A percentile compares a stretch with the other conserved stretches of the same genome.
phyloP scores from a whole-genome alignment of 148 eudicot species.

The Rhododendron henanense region DNA sequence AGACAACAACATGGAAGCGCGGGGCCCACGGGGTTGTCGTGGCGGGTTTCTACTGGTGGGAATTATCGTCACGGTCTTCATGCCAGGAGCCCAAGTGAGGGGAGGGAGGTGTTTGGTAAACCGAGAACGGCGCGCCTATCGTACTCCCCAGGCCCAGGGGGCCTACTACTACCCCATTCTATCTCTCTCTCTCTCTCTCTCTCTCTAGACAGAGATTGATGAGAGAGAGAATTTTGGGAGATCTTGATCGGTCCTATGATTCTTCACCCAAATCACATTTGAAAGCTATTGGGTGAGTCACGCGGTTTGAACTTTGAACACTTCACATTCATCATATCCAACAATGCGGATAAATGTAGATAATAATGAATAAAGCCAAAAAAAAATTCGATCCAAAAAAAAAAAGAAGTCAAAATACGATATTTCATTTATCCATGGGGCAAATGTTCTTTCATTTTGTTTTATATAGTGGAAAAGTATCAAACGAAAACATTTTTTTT shows the following conservation, averaged over 20 bases:
- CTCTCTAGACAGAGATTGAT: not conserved
- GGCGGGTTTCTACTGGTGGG: not conserved
- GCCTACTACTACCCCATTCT: not conserved
- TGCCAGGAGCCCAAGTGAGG: not conserved
- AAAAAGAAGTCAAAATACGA: too few relatives aligned
- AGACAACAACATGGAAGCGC: not conserved
- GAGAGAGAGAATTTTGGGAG: not conserved
- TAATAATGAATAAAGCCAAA: too few relatives aligned
- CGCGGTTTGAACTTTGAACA: not conserved
- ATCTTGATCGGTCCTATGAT: not conserved
- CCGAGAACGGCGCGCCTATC: conserved; percentile 1
- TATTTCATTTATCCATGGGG: too few relatives aligned
- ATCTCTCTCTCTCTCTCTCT: not conserved
- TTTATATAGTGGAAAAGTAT: too few relatives aligned
- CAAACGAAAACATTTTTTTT: too few relatives aligned
- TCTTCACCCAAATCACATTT: conserved; percentile 1
- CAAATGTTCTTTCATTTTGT: too few relatives aligned
- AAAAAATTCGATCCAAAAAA: too few relatives aligned
- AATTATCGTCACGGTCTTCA: not conserved
- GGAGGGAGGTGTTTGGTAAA: not conserved
- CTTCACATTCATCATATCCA: too few relatives aligned
- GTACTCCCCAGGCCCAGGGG: not conserved
- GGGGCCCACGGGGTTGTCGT: not conserved
- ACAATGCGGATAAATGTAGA: not conserved
- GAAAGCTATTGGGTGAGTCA: conserved; percentile 6